Conservation (phyloP, 2,329 filamentous ascomycete species). For the Aureobasidium sp. region DNA sequence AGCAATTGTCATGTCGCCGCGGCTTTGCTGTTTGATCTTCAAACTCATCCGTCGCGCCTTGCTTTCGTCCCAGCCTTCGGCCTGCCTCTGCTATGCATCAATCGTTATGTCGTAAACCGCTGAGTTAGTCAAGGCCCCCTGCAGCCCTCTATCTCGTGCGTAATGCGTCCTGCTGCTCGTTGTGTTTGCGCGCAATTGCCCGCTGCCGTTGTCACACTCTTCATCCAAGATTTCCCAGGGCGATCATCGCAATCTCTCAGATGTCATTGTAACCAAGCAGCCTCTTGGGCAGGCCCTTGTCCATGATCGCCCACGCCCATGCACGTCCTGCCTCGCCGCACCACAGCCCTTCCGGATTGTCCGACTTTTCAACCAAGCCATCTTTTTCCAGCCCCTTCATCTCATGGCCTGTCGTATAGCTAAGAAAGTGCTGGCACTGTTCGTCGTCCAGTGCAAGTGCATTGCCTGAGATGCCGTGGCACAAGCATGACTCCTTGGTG, state of each 20-base stretch:
- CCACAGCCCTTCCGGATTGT: constrained; percentile 45
- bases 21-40: not conserved
- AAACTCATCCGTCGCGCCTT: not conserved
- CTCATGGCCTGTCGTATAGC: constrained; percentile 50
- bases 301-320: constrained; percentile 39
- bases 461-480: constrained; percentile 59
- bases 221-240: not conserved
- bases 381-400: constrained; percentile 49
- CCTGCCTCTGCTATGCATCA: constrained; percentile 3
- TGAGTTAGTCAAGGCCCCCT: constrained; percentile 1
- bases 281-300: constrained; percentile 40
- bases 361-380: constrained; percentile 45
- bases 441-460: constrained; percentile 49
- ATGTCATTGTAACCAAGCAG: constrained; percentile 47
- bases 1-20: not conserved
- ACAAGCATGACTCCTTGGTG: constrained; percentile 58
- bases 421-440: constrained; percentile 51
- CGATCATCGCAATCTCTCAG: constrained; percentile 23
- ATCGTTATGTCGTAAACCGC: constrained; percentile 11
- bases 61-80: constrained; percentile 4
- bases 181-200: not conserved
- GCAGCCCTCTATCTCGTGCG: not conserved
- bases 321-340: constrained; percentile 37
- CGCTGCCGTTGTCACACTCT: not conserved
- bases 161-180: not conserved